phyloP scores from a whole-genome alignment of 2,329 filamentous ascomycete species.

The Fusarium paranaense region DNA sequence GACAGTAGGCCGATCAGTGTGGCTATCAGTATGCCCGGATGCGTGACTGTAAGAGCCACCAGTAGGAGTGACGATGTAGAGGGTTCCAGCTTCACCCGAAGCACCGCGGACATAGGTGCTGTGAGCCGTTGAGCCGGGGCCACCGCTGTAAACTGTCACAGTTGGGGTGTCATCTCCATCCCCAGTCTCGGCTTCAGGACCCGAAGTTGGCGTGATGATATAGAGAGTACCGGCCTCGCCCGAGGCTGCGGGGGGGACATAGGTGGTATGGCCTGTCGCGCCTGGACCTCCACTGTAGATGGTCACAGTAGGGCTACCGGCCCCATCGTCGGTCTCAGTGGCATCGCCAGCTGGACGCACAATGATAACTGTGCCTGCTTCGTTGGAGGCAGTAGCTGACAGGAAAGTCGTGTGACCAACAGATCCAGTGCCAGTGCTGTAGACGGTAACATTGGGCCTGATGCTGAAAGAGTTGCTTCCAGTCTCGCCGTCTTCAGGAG shows the following conservation, averaged over 20 bases:
- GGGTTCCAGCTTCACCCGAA: constrained; percentile 5
- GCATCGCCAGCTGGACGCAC: neutral
- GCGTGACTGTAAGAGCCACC: neutral
- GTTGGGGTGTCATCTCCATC: neutral
- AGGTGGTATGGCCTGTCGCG: neutral
- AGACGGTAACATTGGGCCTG: neutral
- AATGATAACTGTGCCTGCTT: constrained; percentile 7
- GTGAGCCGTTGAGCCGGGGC: neutral
- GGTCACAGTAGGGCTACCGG: neutral
- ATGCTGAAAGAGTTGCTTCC: neutral
- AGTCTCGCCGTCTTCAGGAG: neutral
- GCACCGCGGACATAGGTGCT: neutral
- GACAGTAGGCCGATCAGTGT: neutral
- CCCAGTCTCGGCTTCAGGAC: neutral
- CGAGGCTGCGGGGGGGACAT: neutral
- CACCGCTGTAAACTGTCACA: neutral
- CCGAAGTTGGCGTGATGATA: neutral
- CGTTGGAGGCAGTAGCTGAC: neutral
- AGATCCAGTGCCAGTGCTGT: neutral
- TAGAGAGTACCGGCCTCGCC: constrained; percentile 7
- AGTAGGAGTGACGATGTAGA: neutral
- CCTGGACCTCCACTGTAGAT: constrained; percentile 9
- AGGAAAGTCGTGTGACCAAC: neutral
- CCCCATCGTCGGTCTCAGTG: neutral
- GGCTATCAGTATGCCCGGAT: neutral